phyloP scores from a whole-genome alignment of 768 basidiomycete genomes.

The Rhizopogon rudus region DNA sequence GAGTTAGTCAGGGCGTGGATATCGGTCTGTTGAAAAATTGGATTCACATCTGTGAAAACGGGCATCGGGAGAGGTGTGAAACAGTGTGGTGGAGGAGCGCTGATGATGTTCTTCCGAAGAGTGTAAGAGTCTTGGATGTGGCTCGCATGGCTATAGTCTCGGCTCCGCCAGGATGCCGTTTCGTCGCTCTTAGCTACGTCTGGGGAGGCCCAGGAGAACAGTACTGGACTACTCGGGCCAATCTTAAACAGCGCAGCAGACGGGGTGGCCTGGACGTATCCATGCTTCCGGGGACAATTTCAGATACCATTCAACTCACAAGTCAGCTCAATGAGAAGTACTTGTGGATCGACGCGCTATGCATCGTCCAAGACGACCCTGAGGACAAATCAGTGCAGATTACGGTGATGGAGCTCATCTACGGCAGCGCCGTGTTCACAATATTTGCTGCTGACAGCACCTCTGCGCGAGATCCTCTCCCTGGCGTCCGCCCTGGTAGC shows the following conservation, averaged over 20 bases:
- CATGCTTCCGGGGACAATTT: not conserved
- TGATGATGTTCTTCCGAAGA: not conserved
- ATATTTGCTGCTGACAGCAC: not conserved
- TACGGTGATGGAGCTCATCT: not conserved
- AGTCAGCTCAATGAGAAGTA: slow-evolving; percentile 1
- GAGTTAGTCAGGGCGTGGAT: not conserved
- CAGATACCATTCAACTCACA: not conserved
- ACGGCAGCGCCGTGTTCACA: not conserved
- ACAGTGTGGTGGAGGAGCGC: not conserved
- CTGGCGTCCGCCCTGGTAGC: slow-evolving; percentile 1
- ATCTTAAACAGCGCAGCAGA: not conserved
- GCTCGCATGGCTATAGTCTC: not conserved
- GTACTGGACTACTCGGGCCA: slow-evolving; percentile 1
- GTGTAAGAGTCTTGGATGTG: not conserved
- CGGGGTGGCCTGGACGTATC: not conserved
- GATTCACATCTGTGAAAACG: not conserved
- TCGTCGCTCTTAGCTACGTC: slow-evolving; percentile 2
- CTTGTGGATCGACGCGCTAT: slow-evolving; percentile 5
- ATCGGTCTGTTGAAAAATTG: slow-evolving; percentile 1
- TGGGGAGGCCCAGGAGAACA: slow-evolving; percentile 1
- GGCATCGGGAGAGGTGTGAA: not conserved
- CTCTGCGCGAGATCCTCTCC: not conserved
- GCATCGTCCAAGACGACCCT: slow-evolving; percentile 4
- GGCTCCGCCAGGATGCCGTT: not conserved
- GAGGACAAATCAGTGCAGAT: not conserved